Base-by-base conservation (phyloP, 805 yeast species). In the Sugiyamaella lignohabitans region DNA sequence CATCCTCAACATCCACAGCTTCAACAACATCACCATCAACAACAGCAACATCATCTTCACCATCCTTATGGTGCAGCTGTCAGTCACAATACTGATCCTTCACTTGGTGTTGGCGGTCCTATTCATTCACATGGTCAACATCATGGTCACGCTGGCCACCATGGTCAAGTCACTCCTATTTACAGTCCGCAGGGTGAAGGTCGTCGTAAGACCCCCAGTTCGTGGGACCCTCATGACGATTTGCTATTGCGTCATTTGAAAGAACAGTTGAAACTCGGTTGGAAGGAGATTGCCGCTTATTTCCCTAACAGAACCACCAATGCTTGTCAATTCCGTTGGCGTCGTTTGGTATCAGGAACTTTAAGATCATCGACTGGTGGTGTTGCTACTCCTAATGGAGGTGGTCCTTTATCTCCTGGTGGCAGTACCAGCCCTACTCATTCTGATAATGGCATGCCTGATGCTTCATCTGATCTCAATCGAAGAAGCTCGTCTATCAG, bases 281-380 rank as follows among this genome's bases (percentile, higher is more conserved):
- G 95, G 95, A 80, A 87, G 63, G 95, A 87, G 54, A 86, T 87
- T 43, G 82, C 93, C 1, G 73, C 80, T 29, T 84, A 83, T 59
- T 87, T 87, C 63, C 74, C 78, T 38, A 82, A 82, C 61, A 70
- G 95, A 60, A 87, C 95, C 2, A 88, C 94, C 32, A 87, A 85
- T 60, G 94, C 94, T 2, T 85, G 95, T 58, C 94, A 85, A 66
- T 85, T 85, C 60, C 76, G 95, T 56, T 87, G 95, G 95, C 75
- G 95, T 62, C 67, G 95, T 52, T 67, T 80, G 40, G 76, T 70
- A 55, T 62, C 69, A 6, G 74, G 75, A 6, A 65, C 71, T 14
- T 55, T 70, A 36, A 62, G 71, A 22, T 53, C 47, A 2, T 45
- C 52, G 20, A 23, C 32, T 17, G 37, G 27, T 19, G 27, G 27